Conservation (phyloP, 257 asterid species). For the Przewalskia tangutica region DNA sequence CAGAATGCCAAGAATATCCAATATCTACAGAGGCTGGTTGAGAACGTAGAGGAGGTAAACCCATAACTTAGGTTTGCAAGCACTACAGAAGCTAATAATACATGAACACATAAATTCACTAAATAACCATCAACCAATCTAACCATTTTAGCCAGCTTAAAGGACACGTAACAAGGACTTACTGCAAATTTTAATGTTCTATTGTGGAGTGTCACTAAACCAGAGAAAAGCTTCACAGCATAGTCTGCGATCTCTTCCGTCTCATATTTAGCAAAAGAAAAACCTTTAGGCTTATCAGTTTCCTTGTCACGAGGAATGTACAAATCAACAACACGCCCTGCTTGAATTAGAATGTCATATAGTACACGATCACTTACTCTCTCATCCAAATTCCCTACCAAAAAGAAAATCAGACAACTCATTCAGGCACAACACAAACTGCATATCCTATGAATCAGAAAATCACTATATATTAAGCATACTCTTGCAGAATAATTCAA, state of each 20-base stretch:
- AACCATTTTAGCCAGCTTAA: background rate
- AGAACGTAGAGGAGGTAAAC: conserved; percentile 17
- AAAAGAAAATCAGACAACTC: background rate
- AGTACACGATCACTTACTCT: conserved; percentile 75
- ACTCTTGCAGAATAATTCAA: background rate
- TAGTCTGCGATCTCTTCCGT: conserved; percentile 78
- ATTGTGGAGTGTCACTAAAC: conserved; percentile 67
- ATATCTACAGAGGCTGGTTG: conserved; percentile 14
- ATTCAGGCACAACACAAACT: background rate
- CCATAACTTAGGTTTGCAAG: conserved; percentile 1
- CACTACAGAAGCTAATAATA: background rate
- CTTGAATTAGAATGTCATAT: conserved; percentile 93
- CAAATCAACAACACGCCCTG: conserved; percentile 75
- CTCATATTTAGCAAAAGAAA: conserved; percentile 85
- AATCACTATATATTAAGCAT: background rate
- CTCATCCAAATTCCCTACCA: conserved; percentile 78
- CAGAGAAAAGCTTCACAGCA: conserved; percentile 90
- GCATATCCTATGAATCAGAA: background rate
- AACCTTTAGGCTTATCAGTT: conserved; percentile 76
- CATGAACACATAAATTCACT: background rate
- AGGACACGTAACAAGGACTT: conserved; percentile 7
- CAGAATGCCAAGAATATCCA: background rate
- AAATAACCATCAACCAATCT: background rate
- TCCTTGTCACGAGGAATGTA: conserved; percentile 82
- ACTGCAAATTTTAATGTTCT: conserved; percentile 78